phyloP scores from a whole-genome alignment of 2,329 filamentous ascomycete species.

The Aspergillus ibericus region DNA sequence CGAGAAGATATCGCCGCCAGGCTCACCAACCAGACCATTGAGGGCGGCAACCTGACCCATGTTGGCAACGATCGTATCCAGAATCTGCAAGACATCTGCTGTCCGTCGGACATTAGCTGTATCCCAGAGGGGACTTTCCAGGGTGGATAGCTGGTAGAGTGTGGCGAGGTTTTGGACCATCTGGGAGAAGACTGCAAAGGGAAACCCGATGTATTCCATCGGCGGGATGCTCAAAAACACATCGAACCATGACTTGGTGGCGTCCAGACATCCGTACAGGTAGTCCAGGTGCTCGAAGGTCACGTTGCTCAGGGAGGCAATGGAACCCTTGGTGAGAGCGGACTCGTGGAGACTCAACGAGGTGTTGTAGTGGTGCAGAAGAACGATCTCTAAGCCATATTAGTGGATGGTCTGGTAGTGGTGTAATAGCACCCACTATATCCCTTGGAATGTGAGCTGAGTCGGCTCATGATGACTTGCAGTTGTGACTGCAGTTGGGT shows the following conservation, averaged over 20 bases:
- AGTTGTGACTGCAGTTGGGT: constrained; percentile 2
- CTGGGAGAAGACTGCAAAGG: constrained; percentile 4
- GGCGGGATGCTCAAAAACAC: constrained; percentile 9
- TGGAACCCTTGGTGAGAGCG: background rate
- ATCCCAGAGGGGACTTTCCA: constrained; percentile 9
- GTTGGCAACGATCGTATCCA: constrained; percentile 1
- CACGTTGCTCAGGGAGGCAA: background rate
- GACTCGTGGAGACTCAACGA: constrained; percentile 9
- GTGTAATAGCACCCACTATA: background rate
- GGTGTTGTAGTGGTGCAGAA: constrained; percentile 9
- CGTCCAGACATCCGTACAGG: constrained; percentile 10
- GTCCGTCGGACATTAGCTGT: constrained; percentile 4
- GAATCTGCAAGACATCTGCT: constrained; percentile 2
- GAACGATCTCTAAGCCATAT: background rate
- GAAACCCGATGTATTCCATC: constrained; percentile 1
- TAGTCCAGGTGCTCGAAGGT: constrained; percentile 1
- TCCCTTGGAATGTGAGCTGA: background rate
- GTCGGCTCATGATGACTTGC: background rate
- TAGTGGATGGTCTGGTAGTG: background rate
- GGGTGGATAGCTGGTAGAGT: constrained; percentile 8
- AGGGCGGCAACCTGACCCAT: constrained; percentile 5
- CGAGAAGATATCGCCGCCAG: constrained; percentile 7
- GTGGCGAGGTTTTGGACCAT: constrained; percentile 12
- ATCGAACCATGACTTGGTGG: constrained; percentile 14
- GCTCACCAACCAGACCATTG: constrained; percentile 1